phyloP scores from a whole-genome alignment of 495 filamentous ascomycete species.

The Darksidea phi region DNA sequence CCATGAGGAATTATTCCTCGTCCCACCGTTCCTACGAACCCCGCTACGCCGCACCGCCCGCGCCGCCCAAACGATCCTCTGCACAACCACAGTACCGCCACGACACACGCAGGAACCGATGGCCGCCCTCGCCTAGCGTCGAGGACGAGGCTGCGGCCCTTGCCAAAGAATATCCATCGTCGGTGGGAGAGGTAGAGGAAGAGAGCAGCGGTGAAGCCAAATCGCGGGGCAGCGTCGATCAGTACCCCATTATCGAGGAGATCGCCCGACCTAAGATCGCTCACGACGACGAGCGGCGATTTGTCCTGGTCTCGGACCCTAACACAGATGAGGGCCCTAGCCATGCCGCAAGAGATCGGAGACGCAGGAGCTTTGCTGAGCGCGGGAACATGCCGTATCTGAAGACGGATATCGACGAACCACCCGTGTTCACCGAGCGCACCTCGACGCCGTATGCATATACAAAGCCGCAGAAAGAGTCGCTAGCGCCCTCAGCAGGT shows the following conservation, averaged over 20 bases:
- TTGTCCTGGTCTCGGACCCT: constrained; percentile 36
- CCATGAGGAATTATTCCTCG: constrained; percentile 15
- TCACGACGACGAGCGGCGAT: constrained; percentile 36
- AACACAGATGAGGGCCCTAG: constrained; percentile 4
- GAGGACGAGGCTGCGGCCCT: constrained; percentile 42
- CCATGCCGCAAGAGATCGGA: constrained; percentile 6
- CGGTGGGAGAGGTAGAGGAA: constrained; percentile 23
- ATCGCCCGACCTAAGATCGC: constrained; percentile 24
- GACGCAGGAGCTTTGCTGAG: constrained; percentile 34
- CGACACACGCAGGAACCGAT: constrained; percentile 27
- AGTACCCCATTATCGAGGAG: constrained; percentile 44
- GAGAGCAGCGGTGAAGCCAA: constrained; percentile 34
- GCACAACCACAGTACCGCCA: constrained; percentile 13
- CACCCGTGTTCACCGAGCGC: constrained; percentile 36
- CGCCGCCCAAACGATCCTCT: constrained; percentile 29
- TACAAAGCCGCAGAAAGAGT: constrained; percentile 34
- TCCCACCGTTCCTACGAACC: constrained; percentile 36
- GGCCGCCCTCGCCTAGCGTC: constrained; percentile 42
- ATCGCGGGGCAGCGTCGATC: constrained; percentile 43
- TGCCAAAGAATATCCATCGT: constrained; percentile 36
- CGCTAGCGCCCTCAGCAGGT: constrained; percentile 19
- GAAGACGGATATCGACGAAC: constrained; percentile 35
- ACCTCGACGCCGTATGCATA: constrained; percentile 43
- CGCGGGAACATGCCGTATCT: constrained; percentile 37
- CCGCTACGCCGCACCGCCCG: constrained; percentile 29